Base-by-base conservation (phyloP, 371 early-diverging fungal species). In the Zancudomyces culisetae region DNA sequence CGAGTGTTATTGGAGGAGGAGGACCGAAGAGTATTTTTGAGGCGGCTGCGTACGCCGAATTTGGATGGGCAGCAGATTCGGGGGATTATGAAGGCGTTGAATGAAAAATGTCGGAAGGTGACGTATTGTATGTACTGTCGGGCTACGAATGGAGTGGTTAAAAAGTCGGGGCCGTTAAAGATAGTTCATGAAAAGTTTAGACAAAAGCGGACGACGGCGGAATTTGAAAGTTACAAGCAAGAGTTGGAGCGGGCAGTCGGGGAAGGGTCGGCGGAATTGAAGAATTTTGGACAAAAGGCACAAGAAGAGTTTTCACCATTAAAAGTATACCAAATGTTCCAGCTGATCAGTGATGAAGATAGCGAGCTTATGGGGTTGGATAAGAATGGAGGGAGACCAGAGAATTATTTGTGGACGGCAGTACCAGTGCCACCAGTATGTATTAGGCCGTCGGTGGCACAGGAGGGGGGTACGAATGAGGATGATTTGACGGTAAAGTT, bases 401-500 rank as follows among this genome's bases (percentile, higher is more conserved):
- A 95, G 61, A 71, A 77, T 66, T 90, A 88, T 52, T 63, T 98
- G 22, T 94, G 94, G 93, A 86, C 81, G 23, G 80, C 83, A 41
- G 62, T 98, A 24, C 89, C 97, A 3, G 95, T 99, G 0, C 98
- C 98, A 1, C 99, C 99, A 8, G 82, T 83, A 2, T 90, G 91
- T 68, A 90, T 98, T 58, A 85, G 99, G 35, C 99, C 99, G 0
- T 92, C 95, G 1, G 92, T 99, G 18, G 81, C 86, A 12, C 87
- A 88, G 67, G 92, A 97, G 55, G 87, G 81, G 47, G 82, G 73
- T 52, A 94, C 90, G 68, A 98, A 89, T 57, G 99, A 99, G 70
- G 99, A 99, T 61, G 99, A 99, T 69, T 67, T 99, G 60, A 99
- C 99, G 1, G 92, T 94, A 27, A 93, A 98, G 64, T 68, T 98